Base-by-base conservation (phyloP, 257 asterid genomes). In the Phtheirospermum japonicum region DNA sequence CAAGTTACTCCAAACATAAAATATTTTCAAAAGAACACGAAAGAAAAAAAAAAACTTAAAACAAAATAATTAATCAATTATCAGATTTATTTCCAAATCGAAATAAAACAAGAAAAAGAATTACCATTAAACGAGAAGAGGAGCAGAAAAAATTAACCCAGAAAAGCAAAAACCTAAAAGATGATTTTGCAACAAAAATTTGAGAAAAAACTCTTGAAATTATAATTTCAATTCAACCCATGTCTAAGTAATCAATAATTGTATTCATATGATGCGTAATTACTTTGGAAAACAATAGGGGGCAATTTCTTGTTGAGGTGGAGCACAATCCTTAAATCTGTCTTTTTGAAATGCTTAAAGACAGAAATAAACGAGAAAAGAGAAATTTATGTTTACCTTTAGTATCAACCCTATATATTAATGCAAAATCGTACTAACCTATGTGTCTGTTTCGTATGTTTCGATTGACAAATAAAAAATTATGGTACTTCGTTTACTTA, bases 311-410 rank as follows among this genome's bases (percentile, higher is more conserved):
- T 46, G 78, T 50, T 50, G 82, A 71, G 67, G 71, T 78, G 83
- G 81, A 82, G 67, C 85, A 70, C 75, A 76, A 75, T 76, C 83
- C 81, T 76, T 75, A 82, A 77, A 49, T 66, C 74, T 71, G 72
- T 57, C 61, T 50, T 17, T 14, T 55, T 71, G 63, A n/a, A n/a
- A n/a, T n/a, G n/a, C n/a, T n/a, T n/a, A n/a, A n/a, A n/a, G n/a
- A n/a, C n/a, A n/a, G n/a, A n/a, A n/a, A n/a, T n/a, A n/a, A n/a
- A n/a, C n/a, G n/a, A n/a, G n/a, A n/a, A n/a, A n/a, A n/a, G n/a
- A n/a, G n/a, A n/a, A n/a, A n/a, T n/a, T n/a, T n/a, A n/a, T n/a
- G n/a, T n/a, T n/a, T n/a, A n/a, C n/a, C n/a, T n/a, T n/a, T n/a
- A n/a, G n/a, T n/a, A n/a, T n/a, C n/a, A n/a, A n/a, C n/a, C n/a